phyloP scores from a whole-genome alignment of 371 early-diverging fungal species.

The Paraphysoderma sedebokerense region DNA sequence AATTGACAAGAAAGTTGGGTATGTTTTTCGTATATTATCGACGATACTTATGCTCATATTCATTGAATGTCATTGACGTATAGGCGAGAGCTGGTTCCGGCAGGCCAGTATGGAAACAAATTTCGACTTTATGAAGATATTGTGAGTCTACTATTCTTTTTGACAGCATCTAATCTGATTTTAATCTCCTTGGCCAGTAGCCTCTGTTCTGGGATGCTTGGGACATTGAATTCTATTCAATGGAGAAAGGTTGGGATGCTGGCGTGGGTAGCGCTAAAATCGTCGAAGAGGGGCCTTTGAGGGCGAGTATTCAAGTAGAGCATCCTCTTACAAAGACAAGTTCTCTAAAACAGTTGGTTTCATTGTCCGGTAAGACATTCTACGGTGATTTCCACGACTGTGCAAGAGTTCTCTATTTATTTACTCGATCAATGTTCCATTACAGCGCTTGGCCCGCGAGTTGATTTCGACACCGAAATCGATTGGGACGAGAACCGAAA shows the following conservation, averaged over 20 bases:
- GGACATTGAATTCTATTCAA: conserved; percentile 75
- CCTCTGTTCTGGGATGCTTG: conserved; percentile 13
- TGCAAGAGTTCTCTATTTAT: too few species aligned
- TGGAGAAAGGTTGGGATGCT: conserved; percentile 52
- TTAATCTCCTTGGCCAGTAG: neutral
- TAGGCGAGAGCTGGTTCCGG: conserved; percentile 52
- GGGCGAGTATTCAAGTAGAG: conserved; percentile 45
- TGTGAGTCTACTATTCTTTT: conserved; percentile 15
- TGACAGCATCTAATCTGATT: neutral
- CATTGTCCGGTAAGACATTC: too few species aligned
- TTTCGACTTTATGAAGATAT: conserved; percentile 74
- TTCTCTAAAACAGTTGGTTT: conserved; percentile 50
- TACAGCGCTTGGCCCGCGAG: conserved; percentile 34
- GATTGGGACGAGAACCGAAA: conserved; percentile 85
- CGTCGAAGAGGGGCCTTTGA: conserved; percentile 59
- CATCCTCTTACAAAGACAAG: conserved; percentile 45
- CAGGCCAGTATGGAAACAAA: conserved; percentile 49
- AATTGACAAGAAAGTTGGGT: conserved; percentile 31
- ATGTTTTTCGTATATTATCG: conserved; percentile 1
- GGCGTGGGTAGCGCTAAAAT: conserved; percentile 15
- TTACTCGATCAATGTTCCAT: too few species aligned
- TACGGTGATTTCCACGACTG: too few species aligned
- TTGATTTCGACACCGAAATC: conserved; percentile 73
- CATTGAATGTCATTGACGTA: neutral
- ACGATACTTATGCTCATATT: neutral